phyloP scores from a whole-genome alignment of 108 stramenopile genomes.

The Parmales sp. region DNA sequence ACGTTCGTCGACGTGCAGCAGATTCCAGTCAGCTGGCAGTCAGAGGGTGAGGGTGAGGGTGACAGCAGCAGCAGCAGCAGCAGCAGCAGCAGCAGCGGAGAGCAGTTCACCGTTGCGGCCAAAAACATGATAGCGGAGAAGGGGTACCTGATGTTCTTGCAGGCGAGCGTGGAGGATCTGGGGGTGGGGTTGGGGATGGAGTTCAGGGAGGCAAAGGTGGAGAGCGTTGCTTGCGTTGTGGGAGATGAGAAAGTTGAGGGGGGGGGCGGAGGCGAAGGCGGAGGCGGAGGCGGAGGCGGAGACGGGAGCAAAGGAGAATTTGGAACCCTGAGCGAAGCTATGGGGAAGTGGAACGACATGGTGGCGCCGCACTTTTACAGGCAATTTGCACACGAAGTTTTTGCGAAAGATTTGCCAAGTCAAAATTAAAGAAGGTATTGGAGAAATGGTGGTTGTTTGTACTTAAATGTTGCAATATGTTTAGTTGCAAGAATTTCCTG shows the following conservation, averaged over 20 bases:
- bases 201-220: neutral
- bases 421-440: too few relatives aligned
- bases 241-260: neutral
- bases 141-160: neutral
- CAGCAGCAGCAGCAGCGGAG: neutral
- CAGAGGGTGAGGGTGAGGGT: neutral
- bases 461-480: too few relatives aligned
- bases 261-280: neutral
- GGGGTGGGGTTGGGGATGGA: neutral
- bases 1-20: neutral
- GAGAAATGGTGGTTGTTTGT: too few relatives aligned
- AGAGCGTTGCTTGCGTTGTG: neutral
- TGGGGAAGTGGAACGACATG: slow-evolving; percentile 2
- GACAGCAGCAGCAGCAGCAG: neutral
- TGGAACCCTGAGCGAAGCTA: neutral
- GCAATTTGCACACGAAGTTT: neutral
- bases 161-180: neutral
- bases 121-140: neutral
- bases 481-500: too few relatives aligned
- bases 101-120: neutral
- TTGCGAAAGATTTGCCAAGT: neutral
- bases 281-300: neutral
- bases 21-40: neutral
- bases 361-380: neutral
- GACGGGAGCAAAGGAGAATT: neutral